Evolutionary conservation across 2,329 filamentous ascomycete genomes (phyloP), one percentile per base, ranked within the genome.

Genomic region (Colletotrichum phormii): DNA sequence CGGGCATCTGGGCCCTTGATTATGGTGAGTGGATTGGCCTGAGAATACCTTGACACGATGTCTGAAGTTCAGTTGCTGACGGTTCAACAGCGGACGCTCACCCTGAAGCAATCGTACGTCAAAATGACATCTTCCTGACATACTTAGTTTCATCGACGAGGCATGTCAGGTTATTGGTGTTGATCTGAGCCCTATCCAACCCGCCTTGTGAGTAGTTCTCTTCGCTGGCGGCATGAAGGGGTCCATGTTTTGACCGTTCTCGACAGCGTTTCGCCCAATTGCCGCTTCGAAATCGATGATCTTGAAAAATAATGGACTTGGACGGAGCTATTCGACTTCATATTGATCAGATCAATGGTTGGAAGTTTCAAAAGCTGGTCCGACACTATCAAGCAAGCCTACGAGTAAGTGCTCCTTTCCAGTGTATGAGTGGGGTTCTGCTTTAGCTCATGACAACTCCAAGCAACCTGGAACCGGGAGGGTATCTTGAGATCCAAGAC

Each of bases 301-400:
- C 24, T 79, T 1, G 75, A 80, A 53, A 46, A 77, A 12, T 75
- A 75, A 8, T 79, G 75, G 77, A 76, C 76, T 8, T 80, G 75
- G 73, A 72, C 75, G 1, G 75, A 78, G 24, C 83, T 85, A 0
- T 90, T 90, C 78, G 89, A 91, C 79, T 89, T 88, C 76, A 88
- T 92, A 75, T 89, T 91, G 77, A 86, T 86, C 7, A 86, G 88
- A 46, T 83, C 88, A 74, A 82, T 91, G 75, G 82, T 86, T 2
- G 89, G 89, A 61, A 84, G 85, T 61, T 86, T 91, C 71, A 79
- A 82, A 3, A 88, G 89, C 74, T 91, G 88, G 79, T 84, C 85
- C 53, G 83, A 85, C 49, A 78, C 90, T 15, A 82, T 91, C 68
- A 79, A 81, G 54, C 86, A 87, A 67, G 78, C 86, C 6, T 87